Evolutionary conservation across 2,329 filamentous ascomycete genomes (phyloP), one percentile per base, ranked within the genome.

Genomic region (Colletotrichum orchidophilum): DNA sequence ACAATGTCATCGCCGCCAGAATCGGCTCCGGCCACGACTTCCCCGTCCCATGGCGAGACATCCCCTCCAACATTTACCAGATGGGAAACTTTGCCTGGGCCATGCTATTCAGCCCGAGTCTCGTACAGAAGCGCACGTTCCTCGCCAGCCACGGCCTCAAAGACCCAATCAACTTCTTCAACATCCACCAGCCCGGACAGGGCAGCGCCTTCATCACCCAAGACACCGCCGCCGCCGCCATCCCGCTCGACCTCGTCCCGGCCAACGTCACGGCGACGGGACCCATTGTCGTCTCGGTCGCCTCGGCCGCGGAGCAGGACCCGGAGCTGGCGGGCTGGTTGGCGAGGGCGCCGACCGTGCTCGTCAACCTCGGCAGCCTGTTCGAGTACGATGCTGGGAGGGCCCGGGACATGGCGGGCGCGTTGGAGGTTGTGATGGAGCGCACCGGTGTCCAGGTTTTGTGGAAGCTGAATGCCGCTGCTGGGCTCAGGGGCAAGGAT

Each of bases 21-120:
- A 77, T 82, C 0, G 80, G 80, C 2, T 84, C 84, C 0, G 83
- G 82, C 3, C 83, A 82, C 65, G 71, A 78, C 0, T 88, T 83
- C 60, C 86, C 86, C 0, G 77, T 88, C 0, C 84, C 86, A 1
- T 80, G 76, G 77, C 75, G 76, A 59, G 75, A 82, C 0, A 79
- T 87, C 35, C 81, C 81, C 3, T 71, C 76, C 5, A 87, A 87
- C 71, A 78, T 84, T 5, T 75, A 76, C 26, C 73, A 78, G 13
- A 58, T 73, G 24, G 8, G 63, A 9, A 66, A 75, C 24, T 50
- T 77, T 5, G 69, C 79, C 18, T 76, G 73, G 42, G 18, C 9
- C 24, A 42, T 67, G 49, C 27, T 59, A 24, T 27, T 15, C 53
- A 26, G 18, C 29, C 13, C 54, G 12, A 13, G 29, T 11, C 54